Conservation (phyloP, 768 basidiomycete genomes). For the Podaxis sp. region DNA sequence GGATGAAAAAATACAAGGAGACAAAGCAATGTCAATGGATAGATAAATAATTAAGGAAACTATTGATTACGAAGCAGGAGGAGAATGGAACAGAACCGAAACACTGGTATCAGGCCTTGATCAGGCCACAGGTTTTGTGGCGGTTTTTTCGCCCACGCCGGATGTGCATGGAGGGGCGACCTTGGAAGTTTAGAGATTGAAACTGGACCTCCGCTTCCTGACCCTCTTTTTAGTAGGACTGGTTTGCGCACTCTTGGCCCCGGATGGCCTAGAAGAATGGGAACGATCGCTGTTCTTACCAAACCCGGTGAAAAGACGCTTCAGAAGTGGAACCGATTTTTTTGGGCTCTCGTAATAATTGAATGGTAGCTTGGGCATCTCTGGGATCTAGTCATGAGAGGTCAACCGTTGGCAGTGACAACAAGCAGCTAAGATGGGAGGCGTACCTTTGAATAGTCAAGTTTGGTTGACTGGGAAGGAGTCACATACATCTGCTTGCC, state of each 20-base stretch:
- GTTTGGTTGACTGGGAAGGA: constrained; percentile 8
- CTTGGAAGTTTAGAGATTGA: not conserved
- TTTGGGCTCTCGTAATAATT: constrained; percentile 17
- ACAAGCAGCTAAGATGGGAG: not conserved
- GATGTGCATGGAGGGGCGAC: not conserved
- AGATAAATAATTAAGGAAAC: not conserved
- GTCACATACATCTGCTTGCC: not conserved
- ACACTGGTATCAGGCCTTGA: not conserved
- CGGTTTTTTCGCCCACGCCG: not conserved
- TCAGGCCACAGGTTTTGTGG: not conserved
- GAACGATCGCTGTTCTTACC: constrained; percentile 13
- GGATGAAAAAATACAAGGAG: not conserved
- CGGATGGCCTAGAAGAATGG: constrained; percentile 6
- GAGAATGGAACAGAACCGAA: not conserved
- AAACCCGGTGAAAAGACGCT: constrained; percentile 21
- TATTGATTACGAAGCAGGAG: not conserved
- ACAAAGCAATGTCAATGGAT: not conserved
- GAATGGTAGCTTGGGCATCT: constrained; percentile 18
- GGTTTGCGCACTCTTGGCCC: not conserved
- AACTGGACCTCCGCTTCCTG: constrained; percentile 6
- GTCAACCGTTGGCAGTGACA: not conserved
- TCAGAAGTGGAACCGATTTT: constrained; percentile 17
- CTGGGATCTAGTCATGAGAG: constrained; percentile 10
- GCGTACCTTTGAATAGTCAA: constrained; percentile 9
- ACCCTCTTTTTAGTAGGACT: not conserved